A percentile compares a stretch with the other conserved stretches of the same genome.
Conservation (phyloP, 495 filamentous ascomycete genomes). For the Penicillium riverlandense region DNA sequence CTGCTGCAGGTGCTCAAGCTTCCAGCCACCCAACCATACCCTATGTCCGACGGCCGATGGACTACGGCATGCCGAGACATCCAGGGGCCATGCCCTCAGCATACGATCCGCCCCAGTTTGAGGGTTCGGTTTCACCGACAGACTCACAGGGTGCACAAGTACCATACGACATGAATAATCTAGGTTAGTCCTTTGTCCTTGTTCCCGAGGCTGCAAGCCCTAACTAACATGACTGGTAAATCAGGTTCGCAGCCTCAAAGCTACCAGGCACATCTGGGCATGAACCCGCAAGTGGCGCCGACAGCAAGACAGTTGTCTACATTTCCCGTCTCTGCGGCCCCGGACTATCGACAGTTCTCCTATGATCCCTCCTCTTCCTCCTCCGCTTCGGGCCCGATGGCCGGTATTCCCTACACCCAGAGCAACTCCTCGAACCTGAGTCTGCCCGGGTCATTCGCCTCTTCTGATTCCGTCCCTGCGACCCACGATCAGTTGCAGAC, state of each 20-base stretch:
- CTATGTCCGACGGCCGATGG: slow-evolving; percentile 28
- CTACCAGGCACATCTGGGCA: slow-evolving; percentile 26
- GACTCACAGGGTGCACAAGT: slow-evolving; percentile 17
- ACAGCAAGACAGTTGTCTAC: slow-evolving; percentile 25
- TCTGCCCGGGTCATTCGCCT: slow-evolving; percentile 25
- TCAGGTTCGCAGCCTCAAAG: slow-evolving; percentile 25
- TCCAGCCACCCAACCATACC: slow-evolving; percentile 21
- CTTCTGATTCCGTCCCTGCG: slow-evolving; percentile 19
- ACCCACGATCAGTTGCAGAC: slow-evolving; percentile 21
- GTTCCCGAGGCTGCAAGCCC: neutral
- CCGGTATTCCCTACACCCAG: slow-evolving; percentile 25
- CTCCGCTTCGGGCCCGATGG: slow-evolving; percentile 12
- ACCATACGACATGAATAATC: slow-evolving; percentile 21
- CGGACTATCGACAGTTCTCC: slow-evolving; percentile 29
- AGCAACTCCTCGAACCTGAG: slow-evolving; percentile 32
- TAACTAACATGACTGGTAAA: slow-evolving; percentile 1
- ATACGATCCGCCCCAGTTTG: slow-evolving; percentile 29
- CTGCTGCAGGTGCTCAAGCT: slow-evolving; percentile 16
- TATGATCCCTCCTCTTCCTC: slow-evolving; percentile 20
- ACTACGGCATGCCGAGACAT: slow-evolving; percentile 25
- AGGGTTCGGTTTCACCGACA: slow-evolving; percentile 35
- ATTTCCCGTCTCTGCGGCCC: slow-evolving; percentile 25
- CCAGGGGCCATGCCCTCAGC: slow-evolving; percentile 21
- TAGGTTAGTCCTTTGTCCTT: slow-evolving; percentile 8
- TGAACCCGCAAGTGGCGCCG: slow-evolving; percentile 23